Evolutionary conservation across 768 basidiomycete genomes (phyloP).

Genomic region (Termitomyces sp.): DNA sequence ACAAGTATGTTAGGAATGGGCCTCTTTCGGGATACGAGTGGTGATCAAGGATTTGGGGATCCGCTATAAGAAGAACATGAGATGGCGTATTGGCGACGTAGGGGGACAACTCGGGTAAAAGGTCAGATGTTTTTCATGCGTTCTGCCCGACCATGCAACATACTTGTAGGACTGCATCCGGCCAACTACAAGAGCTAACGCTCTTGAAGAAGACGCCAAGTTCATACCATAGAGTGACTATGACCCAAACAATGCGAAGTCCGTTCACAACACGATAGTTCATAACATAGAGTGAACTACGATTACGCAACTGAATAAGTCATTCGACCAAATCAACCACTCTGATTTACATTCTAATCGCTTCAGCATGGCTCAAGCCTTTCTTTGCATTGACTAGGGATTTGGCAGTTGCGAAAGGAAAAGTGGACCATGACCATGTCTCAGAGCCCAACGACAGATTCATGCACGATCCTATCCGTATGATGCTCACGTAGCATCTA

Average conservation of each 20-base stretch:
- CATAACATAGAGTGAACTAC: not conserved
- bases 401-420: not conserved
- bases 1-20: constrained; percentile 48
- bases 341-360: not conserved
- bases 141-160: constrained; percentile 11
- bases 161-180: constrained; percentile 33
- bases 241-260: constrained; percentile 55
- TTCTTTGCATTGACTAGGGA: not conserved
- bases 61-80: constrained; percentile 79
- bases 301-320: not conserved
- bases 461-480: not conserved
- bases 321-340: not conserved
- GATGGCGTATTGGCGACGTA: constrained; percentile 7
- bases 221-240: constrained; percentile 68
- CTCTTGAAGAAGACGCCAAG: constrained; percentile 47
- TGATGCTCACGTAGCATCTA: not conserved
- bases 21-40: constrained; percentile 64
- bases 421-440: not conserved
- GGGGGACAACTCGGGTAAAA: not conserved
- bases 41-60: constrained; percentile 81
- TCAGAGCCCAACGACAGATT: not conserved
- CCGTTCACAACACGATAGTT: constrained; percentile 20
- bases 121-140: not conserved
- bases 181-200: constrained; percentile 54
- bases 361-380: not conserved